Conservation (phyloP, 192 early-diverging fungal genomes). For the Coemansia sp. region DNA sequence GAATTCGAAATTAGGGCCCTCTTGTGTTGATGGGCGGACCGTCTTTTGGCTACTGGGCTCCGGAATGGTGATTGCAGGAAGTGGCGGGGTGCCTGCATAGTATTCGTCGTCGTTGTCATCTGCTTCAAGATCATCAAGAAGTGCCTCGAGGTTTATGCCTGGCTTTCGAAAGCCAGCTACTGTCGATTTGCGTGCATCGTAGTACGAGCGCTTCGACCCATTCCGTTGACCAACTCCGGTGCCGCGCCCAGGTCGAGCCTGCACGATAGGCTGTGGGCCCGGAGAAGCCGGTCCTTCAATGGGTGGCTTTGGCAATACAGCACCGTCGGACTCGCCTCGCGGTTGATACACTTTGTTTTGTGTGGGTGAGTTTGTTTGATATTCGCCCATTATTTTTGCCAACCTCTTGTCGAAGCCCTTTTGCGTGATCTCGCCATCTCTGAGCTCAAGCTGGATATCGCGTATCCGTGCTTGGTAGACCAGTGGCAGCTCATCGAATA, state of each 20-base stretch:
- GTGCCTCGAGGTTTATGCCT: constrained; percentile 49
- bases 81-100: not conserved
- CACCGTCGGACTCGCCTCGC: not conserved
- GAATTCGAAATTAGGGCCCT: constrained; percentile 12
- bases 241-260: not conserved
- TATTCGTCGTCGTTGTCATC: constrained; percentile 21
- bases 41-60: not conserved
- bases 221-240: constrained; percentile 4
- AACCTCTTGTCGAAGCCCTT: constrained; percentile 74
- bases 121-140: constrained; percentile 36
- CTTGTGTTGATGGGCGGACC: constrained; percentile 12
- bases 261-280: not conserved
- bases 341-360: not conserved
- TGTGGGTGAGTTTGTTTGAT: constrained; percentile 16
- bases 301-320: not conserved
- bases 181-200: constrained; percentile 47
- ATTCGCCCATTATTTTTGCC: constrained; percentile 57
- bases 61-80: not conserved
- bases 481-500: constrained; percentile 42
- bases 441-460: constrained; percentile 56
- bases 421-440: constrained; percentile 71
- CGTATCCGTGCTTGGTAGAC: constrained; percentile 42
- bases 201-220: constrained; percentile 23
- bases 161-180: constrained; percentile 42
- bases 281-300: not conserved